Percentiles rank a stretch among this genome's conserved stretches.
Evolutionary conservation across 2,329 filamentous ascomycete genomes (phyloP).

Genomic region (Cyclaneusma minus): DNA sequence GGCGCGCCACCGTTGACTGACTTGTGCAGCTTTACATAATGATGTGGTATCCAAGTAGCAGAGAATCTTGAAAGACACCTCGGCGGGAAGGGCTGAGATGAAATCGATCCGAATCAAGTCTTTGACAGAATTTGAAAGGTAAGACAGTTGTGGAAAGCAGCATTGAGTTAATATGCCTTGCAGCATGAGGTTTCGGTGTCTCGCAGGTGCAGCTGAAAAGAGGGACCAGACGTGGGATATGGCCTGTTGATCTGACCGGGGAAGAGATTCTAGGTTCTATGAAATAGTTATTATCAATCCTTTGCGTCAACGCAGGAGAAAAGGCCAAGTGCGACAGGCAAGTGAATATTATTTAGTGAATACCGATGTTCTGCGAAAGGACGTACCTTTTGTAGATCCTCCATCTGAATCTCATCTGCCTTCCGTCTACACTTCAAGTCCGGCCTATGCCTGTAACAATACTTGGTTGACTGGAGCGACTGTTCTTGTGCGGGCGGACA

Average conservation of each 20-base stretch:
- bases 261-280: slow-evolving; percentile 68
- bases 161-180: slow-evolving; percentile 93
- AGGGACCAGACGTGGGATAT: slow-evolving; percentile 97
- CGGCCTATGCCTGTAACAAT: slow-evolving; percentile 87
- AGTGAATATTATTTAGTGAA: not conserved
- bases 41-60: slow-evolving; percentile 88
- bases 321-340: not conserved
- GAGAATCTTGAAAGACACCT: slow-evolving; percentile 86
- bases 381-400: slow-evolving; percentile 72
- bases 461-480: too few species aligned
- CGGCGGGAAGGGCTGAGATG: slow-evolving; percentile 69
- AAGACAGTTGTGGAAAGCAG: slow-evolving; percentile 93
- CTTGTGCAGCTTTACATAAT: slow-evolving; percentile 88
- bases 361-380: not conserved
- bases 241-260: slow-evolving; percentile 77
- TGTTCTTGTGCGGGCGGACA: too few species aligned
- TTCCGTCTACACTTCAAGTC: slow-evolving; percentile 88
- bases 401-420: slow-evolving; percentile 92
- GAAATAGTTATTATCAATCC: slow-evolving; percentile 1
- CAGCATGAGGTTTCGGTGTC: slow-evolving; percentile 90
- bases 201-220: slow-evolving; percentile 87
- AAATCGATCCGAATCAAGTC: slow-evolving; percentile 98
- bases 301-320: slow-evolving; percentile 1
- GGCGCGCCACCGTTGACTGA: slow-evolving; percentile 74
- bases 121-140: slow-evolving; percentile 76